Base-by-base conservation (phyloP, 768 basidiomycete species). In the Saitozyma sp. region DNA sequence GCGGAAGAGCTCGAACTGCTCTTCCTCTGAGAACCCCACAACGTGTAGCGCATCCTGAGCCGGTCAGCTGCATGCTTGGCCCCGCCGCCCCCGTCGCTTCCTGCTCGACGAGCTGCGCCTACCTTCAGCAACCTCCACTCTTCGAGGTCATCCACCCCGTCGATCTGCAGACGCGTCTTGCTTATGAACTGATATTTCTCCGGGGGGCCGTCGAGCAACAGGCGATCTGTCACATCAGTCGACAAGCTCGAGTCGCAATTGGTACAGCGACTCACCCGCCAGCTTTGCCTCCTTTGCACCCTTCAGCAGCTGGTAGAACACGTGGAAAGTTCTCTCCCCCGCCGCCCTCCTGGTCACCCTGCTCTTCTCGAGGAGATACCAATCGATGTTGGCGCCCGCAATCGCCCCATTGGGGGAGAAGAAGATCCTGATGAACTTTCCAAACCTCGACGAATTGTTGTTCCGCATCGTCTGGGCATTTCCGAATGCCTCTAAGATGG, bases 391-490 rank as follows among this genome's bases (percentile, higher is more conserved):
- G 29, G 96, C 96, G 0, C 96, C 96, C 0, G 93, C 90, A 61
- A 99, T 99, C 67, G 91, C 92, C 2, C 95, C 94, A 67, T 90
- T 87, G 0, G 90, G 88, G 1, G 91, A 86, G 80, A 99, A 99
- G 74, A 89, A 89, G 64, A 99, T 98, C 50, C 92, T 85, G 52
- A 99, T 90, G 77, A 99, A 99, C 80, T 99, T 99, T 19, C 80
- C 81, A 77, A 99, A 99, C 45, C 96, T 90, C 84, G 91, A 92
- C 1, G 96, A 98, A 75, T 99, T 99, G 80, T 98, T 97, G 76
- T 99, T 99, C 50, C 94, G 84, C 80, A 96, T 90, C 0, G 96
- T 98, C 78, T 98, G 96, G 6, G 96, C 95, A 77, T 99, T 99
- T 39, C 96, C 96, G 68, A 99, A 98, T 4, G 96, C 91, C 77